Base-by-base conservation (phyloP, 768 basidiomycete species). In the Tulasnella sp. region DNA sequence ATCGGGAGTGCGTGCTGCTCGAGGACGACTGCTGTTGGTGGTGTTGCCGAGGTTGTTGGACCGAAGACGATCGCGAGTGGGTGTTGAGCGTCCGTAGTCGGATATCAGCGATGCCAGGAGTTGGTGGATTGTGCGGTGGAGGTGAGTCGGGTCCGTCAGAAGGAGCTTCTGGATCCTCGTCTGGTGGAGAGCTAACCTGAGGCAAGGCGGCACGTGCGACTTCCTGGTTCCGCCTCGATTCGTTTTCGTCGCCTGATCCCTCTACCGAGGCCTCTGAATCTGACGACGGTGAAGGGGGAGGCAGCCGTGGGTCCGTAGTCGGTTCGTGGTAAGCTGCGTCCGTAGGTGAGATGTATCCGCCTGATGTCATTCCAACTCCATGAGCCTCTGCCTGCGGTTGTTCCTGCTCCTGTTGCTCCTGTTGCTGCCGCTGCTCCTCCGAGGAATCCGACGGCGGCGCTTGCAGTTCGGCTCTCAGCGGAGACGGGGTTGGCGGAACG, bases 41-140 rank as follows among this genome's bases (percentile, higher is more conserved):
- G 84, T 79, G 85, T 81, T 83, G 86, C 84, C 83, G 87, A 76
- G 40, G 84, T 76, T 73, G 74, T 40, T 80, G 64, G 34, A 58
- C 41, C 20, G 81, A 48, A 28, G 82, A 72, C 16, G 60, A 82
- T 14, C 46, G 40, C 64, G 83, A 75, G 69, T 81, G 75, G 6
- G 77, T 34, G 24, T 88, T 87, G 18, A 84, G 80, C 76, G 93
- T 91, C 86, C 91, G 93, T 82, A 95, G 87, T 86, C 92, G 93
- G 82, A 96, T 96, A 84, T 96, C 95, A 84, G 91, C 91, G 79
- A 91, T 88, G 84, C 93, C 91, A 79, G 95, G 95, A n/a, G 95
- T 96, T 79, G 94, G 94, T 31, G 94, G 93, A 84, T 95, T 93
- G 64, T 92, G 92, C 82, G 90, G 91, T 86, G 77, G 79, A 1